Base-by-base conservation (phyloP, 179 eudicot genomes). In the Actinidia chinensis region DNA sequence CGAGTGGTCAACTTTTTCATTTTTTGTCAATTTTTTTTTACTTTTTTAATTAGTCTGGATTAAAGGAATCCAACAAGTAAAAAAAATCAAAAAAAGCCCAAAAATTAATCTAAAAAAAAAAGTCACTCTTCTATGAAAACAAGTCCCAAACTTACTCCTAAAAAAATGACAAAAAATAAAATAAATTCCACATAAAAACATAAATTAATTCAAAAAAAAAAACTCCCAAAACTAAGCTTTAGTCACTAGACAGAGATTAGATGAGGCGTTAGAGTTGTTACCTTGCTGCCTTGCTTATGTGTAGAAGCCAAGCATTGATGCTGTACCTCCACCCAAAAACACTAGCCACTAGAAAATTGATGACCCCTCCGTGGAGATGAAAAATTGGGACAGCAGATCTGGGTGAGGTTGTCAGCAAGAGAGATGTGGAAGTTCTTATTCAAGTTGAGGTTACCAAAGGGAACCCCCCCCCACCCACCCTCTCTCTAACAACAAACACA, bases 261-360 rank as follows among this genome's bases (percentile, higher is more conserved):
- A 52, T 36, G 66, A 64, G 69, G 61, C n/a, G 47, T 10, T 36
- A 12, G 36, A 4, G 1, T 5, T 8, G 64, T n/a, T 86, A 95
- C 98, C 98, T 91, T 51, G 93, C n/a, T 47, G 89, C n/a, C 97
- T 89, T 8, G 98, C 91, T 60, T 79, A 60, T n/a, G 97, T 89
- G 83, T 95, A 95, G 81, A 95, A 95, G 13, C 99, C 99, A n/a
- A 76, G 99, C 99, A 87, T 95, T 95, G 76, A 95, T 91, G 85
- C 88, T 70, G 95, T 74, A 47, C 88, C 99, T 23, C 99, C 99
- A 46, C 99, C 99, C 82, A n/a, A 95, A 83, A 25, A 95, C 88
- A 73, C 89, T 83, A 64, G 97, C 98, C 72, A n/a, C 99, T 88
- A 0, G 95, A n/a, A n/a, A 77, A 83, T 95, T 95, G 52, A 85